These are phyloP conservation scores for Moesziomyces globuligerus DNA, from an alignment of 1,284 basidiomycete genomes.

Conservation along the genomic window DNA sequence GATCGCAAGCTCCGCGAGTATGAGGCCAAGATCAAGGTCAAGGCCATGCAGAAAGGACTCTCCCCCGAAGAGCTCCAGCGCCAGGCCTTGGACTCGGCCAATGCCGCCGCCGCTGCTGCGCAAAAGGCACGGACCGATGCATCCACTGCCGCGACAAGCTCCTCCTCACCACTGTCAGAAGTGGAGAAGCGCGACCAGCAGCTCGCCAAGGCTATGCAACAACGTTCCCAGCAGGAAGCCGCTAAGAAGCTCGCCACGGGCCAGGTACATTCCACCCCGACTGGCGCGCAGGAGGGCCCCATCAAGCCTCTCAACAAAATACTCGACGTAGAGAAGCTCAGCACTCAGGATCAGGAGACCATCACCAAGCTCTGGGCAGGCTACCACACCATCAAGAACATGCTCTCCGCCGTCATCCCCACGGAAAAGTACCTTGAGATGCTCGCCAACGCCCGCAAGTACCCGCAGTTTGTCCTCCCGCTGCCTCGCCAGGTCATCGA, in stretches of 20 bases:
- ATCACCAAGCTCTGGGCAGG: slow-evolving; percentile 64
- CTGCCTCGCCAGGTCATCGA: slow-evolving; percentile 54
- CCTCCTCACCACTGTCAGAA: slow-evolving; percentile 8
- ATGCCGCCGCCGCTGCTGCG: slow-evolving; percentile 6
- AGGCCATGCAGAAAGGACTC: slow-evolving; percentile 55
- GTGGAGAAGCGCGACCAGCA: slow-evolving; percentile 49
- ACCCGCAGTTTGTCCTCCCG: slow-evolving; percentile 64
- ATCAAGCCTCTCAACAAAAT: slow-evolving; percentile 58
- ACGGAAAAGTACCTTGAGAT: slow-evolving; percentile 52
- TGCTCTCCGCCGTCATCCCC: slow-evolving; percentile 64
- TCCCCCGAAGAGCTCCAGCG: slow-evolving; percentile 50
- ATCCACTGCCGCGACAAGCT: not conserved
- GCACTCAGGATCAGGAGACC: slow-evolving; percentile 38
- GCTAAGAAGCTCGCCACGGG: slow-evolving; percentile 45
- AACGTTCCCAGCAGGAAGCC: slow-evolving; percentile 39
- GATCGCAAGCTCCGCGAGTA: slow-evolving; percentile 60
- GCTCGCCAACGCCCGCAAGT: slow-evolving; percentile 48
- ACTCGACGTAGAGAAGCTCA: slow-evolving; percentile 57
- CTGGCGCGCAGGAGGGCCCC: slow-evolving; percentile 42
- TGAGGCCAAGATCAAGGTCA: slow-evolving; percentile 55
- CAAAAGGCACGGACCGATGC: too few relatives aligned
- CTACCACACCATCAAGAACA: slow-evolving; percentile 64
- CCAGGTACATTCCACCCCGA: slow-evolving; percentile 26
- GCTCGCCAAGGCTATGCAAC: slow-evolving; percentile 32
- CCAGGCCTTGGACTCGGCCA: slow-evolving; percentile 20